Percentiles rank a stretch among this genome's conserved stretches.
Evolutionary conservation across 805 yeast genomes (phyloP).

Genomic region (Starmera quercuum): DNA sequence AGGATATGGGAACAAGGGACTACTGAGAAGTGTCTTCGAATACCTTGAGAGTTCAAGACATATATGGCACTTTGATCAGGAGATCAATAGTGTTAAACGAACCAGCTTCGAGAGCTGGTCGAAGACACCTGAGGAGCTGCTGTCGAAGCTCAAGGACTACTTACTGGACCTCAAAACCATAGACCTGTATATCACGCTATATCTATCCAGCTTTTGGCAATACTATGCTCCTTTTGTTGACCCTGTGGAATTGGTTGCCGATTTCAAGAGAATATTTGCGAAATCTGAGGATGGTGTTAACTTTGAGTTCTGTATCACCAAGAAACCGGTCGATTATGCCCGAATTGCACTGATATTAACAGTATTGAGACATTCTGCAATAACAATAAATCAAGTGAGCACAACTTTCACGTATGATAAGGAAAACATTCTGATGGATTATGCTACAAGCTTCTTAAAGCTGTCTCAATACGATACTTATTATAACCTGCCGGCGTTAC

Average conservation of each 20-base stretch:
- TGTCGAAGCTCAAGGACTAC: conserved; percentile 7
- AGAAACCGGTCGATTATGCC: conserved; percentile 13
- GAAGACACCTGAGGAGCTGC: conserved; percentile 6
- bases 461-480: conserved; percentile 6
- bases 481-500: conserved; percentile 15
- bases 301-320: conserved; percentile 4
- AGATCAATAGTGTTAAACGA: conserved; percentile 4
- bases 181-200: conserved; percentile 8
- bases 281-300: conserved; percentile 3
- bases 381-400: conserved; percentile 4
- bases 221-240: conserved; percentile 12
- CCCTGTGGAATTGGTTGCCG: conserved; percentile 4
- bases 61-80: conserved; percentile 15
- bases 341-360: conserved; percentile 12
- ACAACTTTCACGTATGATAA: conserved; percentile 5
- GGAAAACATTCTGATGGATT: conserved; percentile 8
- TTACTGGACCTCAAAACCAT: conserved; percentile 13
- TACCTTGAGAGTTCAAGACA: conserved; percentile 11
- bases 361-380: conserved; percentile 5
- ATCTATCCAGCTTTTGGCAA: conserved; percentile 11
- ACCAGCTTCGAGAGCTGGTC: conserved; percentile 4
- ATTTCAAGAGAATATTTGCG: conserved; percentile 10
- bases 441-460: conserved; percentile 8
- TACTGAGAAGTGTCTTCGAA: conserved; percentile 5
- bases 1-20: conserved; percentile 3